Conservation (phyloP, 768 basidiomycete species). For the Cystobasidium tubakii region DNA sequence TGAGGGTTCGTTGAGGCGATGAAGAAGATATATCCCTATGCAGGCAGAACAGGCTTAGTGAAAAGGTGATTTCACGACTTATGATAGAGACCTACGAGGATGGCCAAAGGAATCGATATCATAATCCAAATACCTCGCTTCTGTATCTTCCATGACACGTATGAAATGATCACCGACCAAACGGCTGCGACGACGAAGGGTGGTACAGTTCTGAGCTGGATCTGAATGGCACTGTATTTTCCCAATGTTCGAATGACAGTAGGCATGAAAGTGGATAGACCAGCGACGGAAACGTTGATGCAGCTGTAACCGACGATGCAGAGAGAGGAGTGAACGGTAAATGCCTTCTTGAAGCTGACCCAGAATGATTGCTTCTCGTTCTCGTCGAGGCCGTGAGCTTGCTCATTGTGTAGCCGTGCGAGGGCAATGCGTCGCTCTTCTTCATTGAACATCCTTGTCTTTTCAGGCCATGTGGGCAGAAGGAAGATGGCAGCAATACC, state of each 20-base stretch:
- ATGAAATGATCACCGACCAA: constrained; percentile 59
- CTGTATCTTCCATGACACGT: constrained; percentile 63
- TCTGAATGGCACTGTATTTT: constrained; percentile 56
- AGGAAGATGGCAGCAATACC: not conserved
- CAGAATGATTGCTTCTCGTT: constrained; percentile 5
- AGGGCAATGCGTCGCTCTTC: constrained; percentile 28
- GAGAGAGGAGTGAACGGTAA: constrained; percentile 6
- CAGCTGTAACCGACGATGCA: constrained; percentile 37
- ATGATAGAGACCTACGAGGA: not conserved
- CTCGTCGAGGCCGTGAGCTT: constrained; percentile 3
- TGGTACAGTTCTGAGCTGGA: constrained; percentile 71
- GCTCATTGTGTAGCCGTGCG: constrained; percentile 12
- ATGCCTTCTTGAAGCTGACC: constrained; percentile 13
- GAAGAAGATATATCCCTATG: constrained; percentile 39
- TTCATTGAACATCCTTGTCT: constrained; percentile 19
- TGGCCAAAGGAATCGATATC: constrained; percentile 29
- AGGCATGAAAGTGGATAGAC: constrained; percentile 74
- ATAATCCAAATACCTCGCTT: constrained; percentile 54
- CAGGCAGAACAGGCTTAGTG: no score
- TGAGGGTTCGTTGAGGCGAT: constrained; percentile 28
- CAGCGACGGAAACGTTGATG: constrained; percentile 59
- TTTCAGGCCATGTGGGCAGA: constrained; percentile 12
- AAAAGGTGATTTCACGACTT: no score
- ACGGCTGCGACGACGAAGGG: constrained; percentile 71
- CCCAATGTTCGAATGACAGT: constrained; percentile 65